Evolutionary conservation across 2,329 filamentous ascomycete species (phyloP).

Genomic region (Talaromyces verruculosus): DNA sequence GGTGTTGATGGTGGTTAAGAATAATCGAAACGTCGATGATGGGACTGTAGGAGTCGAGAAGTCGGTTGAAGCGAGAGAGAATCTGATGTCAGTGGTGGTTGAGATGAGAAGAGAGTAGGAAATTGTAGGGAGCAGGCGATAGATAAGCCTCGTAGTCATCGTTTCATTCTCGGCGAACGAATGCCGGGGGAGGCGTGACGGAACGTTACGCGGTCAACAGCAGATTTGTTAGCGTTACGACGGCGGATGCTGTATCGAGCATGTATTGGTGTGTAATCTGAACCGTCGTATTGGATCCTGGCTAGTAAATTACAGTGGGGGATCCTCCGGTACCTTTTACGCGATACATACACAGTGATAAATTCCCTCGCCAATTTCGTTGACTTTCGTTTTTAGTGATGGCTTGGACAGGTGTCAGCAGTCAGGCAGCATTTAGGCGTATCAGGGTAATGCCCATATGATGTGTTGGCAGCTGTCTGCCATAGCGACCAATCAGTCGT

Average conservation of each 20-base stretch:
- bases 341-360: too few relatives aligned
- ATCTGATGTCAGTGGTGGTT: not conserved
- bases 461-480: not conserved
- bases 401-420: not conserved
- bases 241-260: not conserved
- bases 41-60: too few relatives aligned
- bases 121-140: conserved; percentile 1
- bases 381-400: not conserved
- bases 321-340: not conserved
- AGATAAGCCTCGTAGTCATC: conserved; percentile 15
- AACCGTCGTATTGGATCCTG: conserved; percentile 6
- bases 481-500: not conserved
- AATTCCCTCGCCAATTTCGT: not conserved
- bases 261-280: conserved; percentile 4
- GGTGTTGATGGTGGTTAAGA: not conserved
- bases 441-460: not conserved
- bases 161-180: conserved; percentile 6
- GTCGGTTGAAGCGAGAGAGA: not conserved
- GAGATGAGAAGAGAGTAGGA: not conserved
- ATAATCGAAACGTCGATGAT: not conserved
- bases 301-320: not conserved
- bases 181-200: conserved; percentile 4
- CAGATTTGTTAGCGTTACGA: not conserved
- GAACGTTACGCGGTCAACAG: not conserved
- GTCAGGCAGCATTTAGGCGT: conserved; percentile 6